These are phyloP conservation scores for Alternaria novae-zelandiae DNA, from an alignment of 2,329 filamentous ascomycete genomes.

Conservation along the genomic window DNA sequence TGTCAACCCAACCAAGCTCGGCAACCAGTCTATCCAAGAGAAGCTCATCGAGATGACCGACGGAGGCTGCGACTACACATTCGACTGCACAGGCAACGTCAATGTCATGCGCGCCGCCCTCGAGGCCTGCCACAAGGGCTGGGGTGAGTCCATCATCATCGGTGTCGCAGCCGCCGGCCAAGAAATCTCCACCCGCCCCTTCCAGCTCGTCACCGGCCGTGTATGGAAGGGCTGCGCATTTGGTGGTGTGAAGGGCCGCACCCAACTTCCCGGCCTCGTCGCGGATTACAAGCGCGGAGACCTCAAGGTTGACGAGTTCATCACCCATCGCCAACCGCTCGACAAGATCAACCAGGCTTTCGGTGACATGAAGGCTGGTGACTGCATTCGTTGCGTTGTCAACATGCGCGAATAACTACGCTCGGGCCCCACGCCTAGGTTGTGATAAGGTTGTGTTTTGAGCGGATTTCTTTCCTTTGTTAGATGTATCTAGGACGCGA, in stretches of 20 bases:
- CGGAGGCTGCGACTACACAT: conserved; percentile 97
- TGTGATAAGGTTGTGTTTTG: conserved; percentile 6
- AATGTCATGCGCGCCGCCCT: conserved; percentile 93
- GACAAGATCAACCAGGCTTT: conserved; percentile 88
- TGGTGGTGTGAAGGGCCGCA: conserved; percentile 96
- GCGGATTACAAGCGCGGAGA: conserved; percentile 86
- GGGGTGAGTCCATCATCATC: conserved; percentile 97
- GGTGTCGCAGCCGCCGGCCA: conserved; percentile 95
- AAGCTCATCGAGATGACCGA: conserved; percentile 97
- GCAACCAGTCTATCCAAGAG: conserved; percentile 80
- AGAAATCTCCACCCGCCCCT: conserved; percentile 92
- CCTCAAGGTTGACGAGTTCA: conserved; percentile 99
- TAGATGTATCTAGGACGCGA: not conserved
- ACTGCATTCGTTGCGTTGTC: conserved; percentile 96
- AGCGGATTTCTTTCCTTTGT: not conserved
- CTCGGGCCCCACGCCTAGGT: conserved; percentile 10
- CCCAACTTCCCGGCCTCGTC: conserved; percentile 86
- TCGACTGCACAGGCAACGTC: conserved; percentile 98
- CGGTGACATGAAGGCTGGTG: conserved; percentile 90
- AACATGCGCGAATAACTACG: conserved; percentile 58
- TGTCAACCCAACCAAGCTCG: conserved; percentile 79
- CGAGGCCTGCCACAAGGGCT: conserved; percentile 98
- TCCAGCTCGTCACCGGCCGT: conserved; percentile 97
- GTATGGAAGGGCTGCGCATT: conserved; percentile 99
- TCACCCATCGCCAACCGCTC: conserved; percentile 90